Conservation (phyloP, 140 eudicot species). For the Eryngium alpinum region DNA sequence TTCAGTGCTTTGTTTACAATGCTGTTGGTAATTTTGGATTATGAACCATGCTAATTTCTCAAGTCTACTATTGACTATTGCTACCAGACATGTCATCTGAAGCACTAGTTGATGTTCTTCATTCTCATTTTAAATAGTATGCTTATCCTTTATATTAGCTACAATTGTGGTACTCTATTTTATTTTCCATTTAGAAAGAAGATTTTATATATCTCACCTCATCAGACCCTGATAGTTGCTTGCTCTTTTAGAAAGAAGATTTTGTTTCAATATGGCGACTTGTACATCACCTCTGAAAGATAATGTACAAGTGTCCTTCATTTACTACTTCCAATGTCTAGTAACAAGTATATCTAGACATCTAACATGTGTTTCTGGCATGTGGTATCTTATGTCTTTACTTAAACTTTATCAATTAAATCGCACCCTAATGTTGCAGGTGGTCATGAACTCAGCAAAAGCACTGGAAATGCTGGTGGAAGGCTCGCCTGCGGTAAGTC, state of each 20-base stretch:
- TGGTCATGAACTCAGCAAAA: constrained; percentile 94
- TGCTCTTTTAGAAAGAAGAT: too few relatives aligned
- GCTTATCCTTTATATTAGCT: background rate
- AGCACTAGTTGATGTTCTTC: too few relatives aligned
- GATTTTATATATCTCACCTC: too few relatives aligned
- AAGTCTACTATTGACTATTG: background rate
- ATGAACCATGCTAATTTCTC: background rate
- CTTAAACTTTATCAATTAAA: background rate
- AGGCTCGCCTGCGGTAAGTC: constrained; percentile 90
- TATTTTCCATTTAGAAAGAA: too few relatives aligned
- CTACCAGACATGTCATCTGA: background rate
- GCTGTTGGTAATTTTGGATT: background rate
- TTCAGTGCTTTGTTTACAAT: background rate
- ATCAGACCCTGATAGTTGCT: too few relatives aligned
- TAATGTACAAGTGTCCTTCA: too few relatives aligned
- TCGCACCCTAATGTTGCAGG: constrained; percentile 34
- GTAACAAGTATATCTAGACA: too few relatives aligned
- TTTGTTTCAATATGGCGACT: too few relatives aligned
- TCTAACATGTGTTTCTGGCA: too few relatives aligned
- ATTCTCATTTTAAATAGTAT: background rate
- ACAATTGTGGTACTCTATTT: background rate
- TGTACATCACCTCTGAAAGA: too few relatives aligned
- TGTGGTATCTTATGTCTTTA: background rate
- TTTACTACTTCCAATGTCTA: too few relatives aligned
- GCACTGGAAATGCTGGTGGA: constrained; percentile 99